Evolutionary conservation across 805 yeast species (phyloP).

Genomic region (Wickerhamiella brachini): DNA sequence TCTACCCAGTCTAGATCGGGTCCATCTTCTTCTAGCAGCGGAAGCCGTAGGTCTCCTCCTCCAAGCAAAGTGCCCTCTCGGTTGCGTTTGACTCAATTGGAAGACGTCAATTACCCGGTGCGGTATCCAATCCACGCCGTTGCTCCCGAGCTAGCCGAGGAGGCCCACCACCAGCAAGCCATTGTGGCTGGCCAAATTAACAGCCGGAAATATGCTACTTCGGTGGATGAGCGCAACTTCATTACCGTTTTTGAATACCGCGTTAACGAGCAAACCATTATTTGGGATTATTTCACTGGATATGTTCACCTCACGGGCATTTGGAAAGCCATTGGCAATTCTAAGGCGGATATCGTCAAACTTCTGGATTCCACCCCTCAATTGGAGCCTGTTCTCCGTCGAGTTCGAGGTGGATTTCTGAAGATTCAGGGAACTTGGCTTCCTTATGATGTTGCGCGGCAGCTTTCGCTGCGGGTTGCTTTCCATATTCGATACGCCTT

Average conservation of each 20-base stretch:
- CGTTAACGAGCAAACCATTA: constrained; percentile 56
- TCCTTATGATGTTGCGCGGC: constrained; percentile 52
- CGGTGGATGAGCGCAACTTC: constrained; percentile 56
- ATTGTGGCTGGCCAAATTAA: constrained; percentile 12
- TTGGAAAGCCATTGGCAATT: constrained; percentile 63
- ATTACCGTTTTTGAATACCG: constrained; percentile 60
- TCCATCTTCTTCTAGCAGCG: background rate
- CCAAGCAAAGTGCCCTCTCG: background rate
- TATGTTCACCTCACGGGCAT: constrained; percentile 78
- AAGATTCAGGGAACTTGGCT: constrained; percentile 94
- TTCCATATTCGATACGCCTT: constrained; percentile 61
- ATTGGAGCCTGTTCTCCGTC: constrained; percentile 44
- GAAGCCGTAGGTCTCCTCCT: background rate
- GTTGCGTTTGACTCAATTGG: background rate
- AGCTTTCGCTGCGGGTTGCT: constrained; percentile 61
- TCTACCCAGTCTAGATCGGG: background rate
- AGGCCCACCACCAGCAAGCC: constrained; percentile 11
- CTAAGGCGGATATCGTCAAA: constrained; percentile 66
- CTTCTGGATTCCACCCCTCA: constrained; percentile 51
- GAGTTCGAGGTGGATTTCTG: constrained; percentile 81
- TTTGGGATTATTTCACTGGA: constrained; percentile 79
- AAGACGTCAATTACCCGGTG: constrained; percentile 17
- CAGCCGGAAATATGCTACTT: constrained; percentile 42
- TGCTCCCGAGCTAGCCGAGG: constrained; percentile 10
- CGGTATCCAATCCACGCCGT: constrained; percentile 20